A percentile compares a stretch with the other conserved stretches of the same genome.
Evolutionary conservation across 768 basidiomycete species (phyloP).

Genomic region (Pisolithus orientalis): DNA sequence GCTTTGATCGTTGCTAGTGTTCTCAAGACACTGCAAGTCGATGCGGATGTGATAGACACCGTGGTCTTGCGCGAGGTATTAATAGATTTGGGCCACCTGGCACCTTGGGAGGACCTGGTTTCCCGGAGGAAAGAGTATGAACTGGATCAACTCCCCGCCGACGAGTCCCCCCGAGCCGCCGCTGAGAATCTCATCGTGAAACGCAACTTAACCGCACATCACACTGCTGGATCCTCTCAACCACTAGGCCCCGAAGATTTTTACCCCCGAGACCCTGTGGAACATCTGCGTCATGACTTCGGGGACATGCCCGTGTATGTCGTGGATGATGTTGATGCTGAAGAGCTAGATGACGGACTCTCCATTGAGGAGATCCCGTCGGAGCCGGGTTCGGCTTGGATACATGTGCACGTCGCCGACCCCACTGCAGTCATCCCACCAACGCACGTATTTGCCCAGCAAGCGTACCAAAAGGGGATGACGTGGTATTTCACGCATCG

Average conservation of each 20-base stretch:
- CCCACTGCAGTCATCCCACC: constrained; percentile 77
- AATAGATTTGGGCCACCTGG: constrained; percentile 63
- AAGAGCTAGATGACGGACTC: constrained; percentile 92
- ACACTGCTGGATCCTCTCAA: background rate
- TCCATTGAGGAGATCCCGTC: constrained; percentile 66
- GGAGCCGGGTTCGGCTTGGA: constrained; percentile 62
- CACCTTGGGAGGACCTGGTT: constrained; percentile 74
- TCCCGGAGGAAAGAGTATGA: constrained; percentile 33
- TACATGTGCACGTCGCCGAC: constrained; percentile 92
- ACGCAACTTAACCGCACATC: constrained; percentile 10
- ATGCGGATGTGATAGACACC: constrained; percentile 19
- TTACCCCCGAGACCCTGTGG: constrained; percentile 55
- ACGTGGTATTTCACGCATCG: constrained; percentile 63
- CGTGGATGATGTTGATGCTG: constrained; percentile 72
- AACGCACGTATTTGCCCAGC: constrained; percentile 50
- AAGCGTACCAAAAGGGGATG: constrained; percentile 46
- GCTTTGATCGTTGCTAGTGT: constrained; percentile 44
- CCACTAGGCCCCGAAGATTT: constrained; percentile 60
- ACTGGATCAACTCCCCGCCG: constrained; percentile 16
- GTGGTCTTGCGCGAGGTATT: constrained; percentile 42
- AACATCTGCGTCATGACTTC: constrained; percentile 79
- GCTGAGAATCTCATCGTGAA: constrained; percentile 24
- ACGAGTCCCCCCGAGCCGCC: constrained; percentile 27
- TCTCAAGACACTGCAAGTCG: constrained; percentile 47
- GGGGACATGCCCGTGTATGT: constrained; percentile 76